Conservation (phyloP, 2,329 filamentous ascomycete genomes). For the Hypoxylon sp. region DNA sequence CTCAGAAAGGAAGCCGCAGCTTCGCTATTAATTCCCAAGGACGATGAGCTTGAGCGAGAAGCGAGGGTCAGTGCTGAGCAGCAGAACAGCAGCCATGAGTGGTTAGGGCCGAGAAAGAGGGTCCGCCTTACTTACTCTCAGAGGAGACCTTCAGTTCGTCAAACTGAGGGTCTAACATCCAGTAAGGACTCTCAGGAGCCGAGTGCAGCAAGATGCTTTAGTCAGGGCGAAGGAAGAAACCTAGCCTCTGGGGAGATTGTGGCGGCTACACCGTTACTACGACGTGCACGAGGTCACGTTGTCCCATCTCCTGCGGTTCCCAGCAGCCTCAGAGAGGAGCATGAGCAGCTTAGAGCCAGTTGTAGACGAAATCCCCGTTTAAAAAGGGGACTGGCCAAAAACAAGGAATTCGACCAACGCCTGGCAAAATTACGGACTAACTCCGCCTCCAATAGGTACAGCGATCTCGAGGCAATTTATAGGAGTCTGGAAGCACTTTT, state of each 20-base stretch:
- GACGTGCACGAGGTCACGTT: constrained; percentile 51
- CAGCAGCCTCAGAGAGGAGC: background rate
- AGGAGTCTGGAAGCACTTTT: constrained; percentile 63
- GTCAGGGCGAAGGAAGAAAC: constrained; percentile 25
- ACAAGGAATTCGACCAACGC: constrained; percentile 54
- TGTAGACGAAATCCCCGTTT: constrained; percentile 27
- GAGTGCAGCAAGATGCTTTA: constrained; percentile 40
- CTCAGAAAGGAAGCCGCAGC: constrained; percentile 55
- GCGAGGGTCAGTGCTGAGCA: constrained; percentile 20
- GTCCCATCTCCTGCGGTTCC: constrained; percentile 43
- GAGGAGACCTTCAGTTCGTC: constrained; percentile 35
- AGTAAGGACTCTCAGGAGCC: constrained; percentile 12
- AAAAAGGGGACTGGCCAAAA: constrained; percentile 27
- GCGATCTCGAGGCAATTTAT: constrained; percentile 63
- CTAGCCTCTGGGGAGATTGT: constrained; percentile 48
- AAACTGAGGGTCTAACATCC: constrained; percentile 7
- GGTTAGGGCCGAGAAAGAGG: constrained; percentile 51
- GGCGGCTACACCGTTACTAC: constrained; percentile 51
- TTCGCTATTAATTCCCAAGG: constrained; percentile 24
- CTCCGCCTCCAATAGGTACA: constrained; percentile 52
- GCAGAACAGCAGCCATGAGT: constrained; percentile 38
- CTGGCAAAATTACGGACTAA: constrained; percentile 55
- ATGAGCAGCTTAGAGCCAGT: constrained; percentile 10
- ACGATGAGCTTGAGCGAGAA: constrained; percentile 26
- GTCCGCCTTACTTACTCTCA: constrained; percentile 54